Evolutionary conservation across 148 eudicot species (phyloP).

Genomic region (Selenicereus undatus): DNA sequence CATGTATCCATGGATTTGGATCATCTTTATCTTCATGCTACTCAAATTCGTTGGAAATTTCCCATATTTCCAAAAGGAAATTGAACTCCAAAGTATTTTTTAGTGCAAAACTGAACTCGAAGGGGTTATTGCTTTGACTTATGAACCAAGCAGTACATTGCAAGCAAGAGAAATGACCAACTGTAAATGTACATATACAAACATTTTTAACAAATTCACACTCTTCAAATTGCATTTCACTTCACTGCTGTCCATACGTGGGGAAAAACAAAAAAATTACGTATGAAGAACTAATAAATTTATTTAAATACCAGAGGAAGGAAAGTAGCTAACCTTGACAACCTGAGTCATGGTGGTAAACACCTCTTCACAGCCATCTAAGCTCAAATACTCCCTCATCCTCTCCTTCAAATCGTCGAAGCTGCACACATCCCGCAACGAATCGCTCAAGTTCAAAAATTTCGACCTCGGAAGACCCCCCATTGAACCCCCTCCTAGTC

Average conservation of each 20-base stretch:
- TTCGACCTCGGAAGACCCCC: constrained; percentile 28
- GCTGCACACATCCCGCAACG: constrained; percentile 74
- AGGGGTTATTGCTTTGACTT: too few species aligned
- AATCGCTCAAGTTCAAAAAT: constrained; percentile 43
- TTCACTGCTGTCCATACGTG: not conserved
- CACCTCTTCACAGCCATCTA: constrained; percentile 64
- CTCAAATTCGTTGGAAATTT: not conserved
- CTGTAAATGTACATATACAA: not conserved
- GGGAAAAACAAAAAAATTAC: too few species aligned
- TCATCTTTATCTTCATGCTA: not conserved
- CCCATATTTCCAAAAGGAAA: not conserved
- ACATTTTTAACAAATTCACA: not conserved
- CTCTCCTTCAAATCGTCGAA: constrained; percentile 86
- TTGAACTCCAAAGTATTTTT: not conserved
- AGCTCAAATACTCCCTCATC: constrained; percentile 72
- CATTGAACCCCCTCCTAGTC: constrained; percentile 11
- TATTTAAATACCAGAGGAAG: not conserved
- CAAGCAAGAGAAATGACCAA: not conserved
- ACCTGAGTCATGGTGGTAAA: constrained; percentile 67
- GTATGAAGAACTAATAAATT: not conserved
- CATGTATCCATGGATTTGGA: not conserved
- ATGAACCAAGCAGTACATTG: not conserved
- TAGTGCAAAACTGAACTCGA: too few species aligned
- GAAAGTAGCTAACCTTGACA: constrained; percentile 51
- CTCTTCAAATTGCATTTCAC: not conserved